phyloP scores from a whole-genome alignment of 164 flowering plant species.

The Macadamia integrifolia region DNA sequence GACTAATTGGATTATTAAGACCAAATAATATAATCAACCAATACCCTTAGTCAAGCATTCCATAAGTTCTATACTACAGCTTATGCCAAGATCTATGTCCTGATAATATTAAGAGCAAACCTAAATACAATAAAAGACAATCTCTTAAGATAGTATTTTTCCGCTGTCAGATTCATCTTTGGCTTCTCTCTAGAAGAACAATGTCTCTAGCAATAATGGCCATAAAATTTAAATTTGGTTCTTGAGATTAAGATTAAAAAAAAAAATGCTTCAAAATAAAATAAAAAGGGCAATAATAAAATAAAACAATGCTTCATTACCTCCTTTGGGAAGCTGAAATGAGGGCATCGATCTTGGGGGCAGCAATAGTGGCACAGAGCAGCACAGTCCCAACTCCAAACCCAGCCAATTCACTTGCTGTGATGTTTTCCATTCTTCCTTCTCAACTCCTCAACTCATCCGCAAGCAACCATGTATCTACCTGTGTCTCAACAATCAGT shows the following conservation, averaged over 20 bases:
- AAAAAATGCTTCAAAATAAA: no score
- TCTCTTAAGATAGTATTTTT: no score
- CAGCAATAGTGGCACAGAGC: constrained; percentile 69
- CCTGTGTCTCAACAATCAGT: no score
- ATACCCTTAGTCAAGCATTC: neutral
- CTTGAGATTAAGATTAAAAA: no score
- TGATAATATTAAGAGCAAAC: no score
- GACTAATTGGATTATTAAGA: neutral
- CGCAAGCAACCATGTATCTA: neutral
- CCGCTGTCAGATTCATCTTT: no score
- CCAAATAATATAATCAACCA: no score
- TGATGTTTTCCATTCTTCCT: constrained; percentile 54
- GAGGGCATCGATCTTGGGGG: constrained; percentile 72
- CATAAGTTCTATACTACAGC: neutral
- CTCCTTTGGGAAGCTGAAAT: constrained; percentile 82
- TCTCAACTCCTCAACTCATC: neutral
- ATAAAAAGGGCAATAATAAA: neutral
- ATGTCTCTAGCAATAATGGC: no score
- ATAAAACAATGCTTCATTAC: constrained; percentile 17
- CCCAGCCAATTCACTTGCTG: constrained; percentile 82
- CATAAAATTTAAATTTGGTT: no score
- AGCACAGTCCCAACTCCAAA: constrained; percentile 72
- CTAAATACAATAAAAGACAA: no score
- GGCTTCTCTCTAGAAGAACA: no score
- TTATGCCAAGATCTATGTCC: neutral